Conservation (phyloP, 768 basidiomycete species). For the Sporobolomyces phaffii region DNA sequence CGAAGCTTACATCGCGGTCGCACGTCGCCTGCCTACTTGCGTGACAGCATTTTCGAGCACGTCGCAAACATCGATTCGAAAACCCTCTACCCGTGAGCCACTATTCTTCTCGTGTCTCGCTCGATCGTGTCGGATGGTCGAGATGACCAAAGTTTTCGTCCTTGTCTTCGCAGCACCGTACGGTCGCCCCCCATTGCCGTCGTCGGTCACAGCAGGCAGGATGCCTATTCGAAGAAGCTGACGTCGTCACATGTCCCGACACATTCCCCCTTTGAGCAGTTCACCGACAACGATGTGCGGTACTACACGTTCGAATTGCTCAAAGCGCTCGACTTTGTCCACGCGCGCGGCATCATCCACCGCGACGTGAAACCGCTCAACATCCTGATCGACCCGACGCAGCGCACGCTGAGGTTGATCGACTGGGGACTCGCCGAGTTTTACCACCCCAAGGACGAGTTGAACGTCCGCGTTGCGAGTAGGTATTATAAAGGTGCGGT, state of each 20-base stretch:
- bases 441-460: conserved; percentile 32
- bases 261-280: conserved; percentile 58
- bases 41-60: conserved; percentile 79
- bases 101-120: neutral
- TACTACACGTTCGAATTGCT: conserved; percentile 39
- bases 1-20: no score
- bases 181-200: neutral
- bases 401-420: conserved; percentile 33
- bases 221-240: neutral
- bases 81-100: conserved; percentile 64
- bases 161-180: no score
- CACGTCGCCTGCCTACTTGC: no score
- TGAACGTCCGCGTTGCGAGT: conserved; percentile 39
- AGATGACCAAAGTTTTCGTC: no score
- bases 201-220: neutral
- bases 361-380: conserved; percentile 41
- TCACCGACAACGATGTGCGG: conserved; percentile 82
- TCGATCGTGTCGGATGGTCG: neutral
- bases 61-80: conserved; percentile 99
- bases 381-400: conserved; percentile 37
- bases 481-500: conserved; percentile 39
- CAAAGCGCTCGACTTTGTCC: conserved; percentile 40
- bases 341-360: conserved; percentile 41
- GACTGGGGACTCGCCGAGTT: conserved; percentile 42
- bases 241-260: no score